phyloP scores from a whole-genome alignment of 441 rosid genomes.

The Syzygium malaccense region DNA sequence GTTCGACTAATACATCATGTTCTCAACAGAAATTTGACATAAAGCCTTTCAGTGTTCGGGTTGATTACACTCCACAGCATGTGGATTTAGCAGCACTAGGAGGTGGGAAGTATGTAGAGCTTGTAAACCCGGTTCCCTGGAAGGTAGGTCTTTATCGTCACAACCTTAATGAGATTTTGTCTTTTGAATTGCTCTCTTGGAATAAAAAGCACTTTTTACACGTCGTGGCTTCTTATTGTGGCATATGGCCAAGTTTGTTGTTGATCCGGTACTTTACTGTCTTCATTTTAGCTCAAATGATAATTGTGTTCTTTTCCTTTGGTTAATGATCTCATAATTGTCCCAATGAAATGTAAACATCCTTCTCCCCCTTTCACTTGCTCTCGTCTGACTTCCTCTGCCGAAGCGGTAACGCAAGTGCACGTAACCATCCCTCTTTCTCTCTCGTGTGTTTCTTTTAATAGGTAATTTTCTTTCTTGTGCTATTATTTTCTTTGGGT shows the following conservation, averaged over 20 bases:
- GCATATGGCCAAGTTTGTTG: background rate
- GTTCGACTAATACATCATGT: conserved; percentile 16
- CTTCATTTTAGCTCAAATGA: background rate
- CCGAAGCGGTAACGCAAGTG: background rate
- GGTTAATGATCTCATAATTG: background rate
- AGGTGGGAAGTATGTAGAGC: conserved; percentile 90
- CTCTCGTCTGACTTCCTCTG: background rate
- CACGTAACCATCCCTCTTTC: background rate
- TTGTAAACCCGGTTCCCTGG: conserved; percentile 93
- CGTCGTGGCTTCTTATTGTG: background rate
- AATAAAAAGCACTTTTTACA: background rate
- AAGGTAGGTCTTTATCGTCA: conserved; percentile 45
- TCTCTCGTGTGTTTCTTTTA: background rate
- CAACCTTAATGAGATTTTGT: background rate
- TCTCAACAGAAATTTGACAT: conserved; percentile 76
- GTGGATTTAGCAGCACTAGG: conserved; percentile 91
- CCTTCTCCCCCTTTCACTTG: background rate
- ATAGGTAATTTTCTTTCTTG: background rate
- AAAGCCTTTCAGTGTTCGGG: conserved; percentile 76
- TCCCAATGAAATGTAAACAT: background rate
- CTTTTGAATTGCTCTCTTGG: background rate
- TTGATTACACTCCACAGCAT: conserved; percentile 82
- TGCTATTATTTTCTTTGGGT: background rate
- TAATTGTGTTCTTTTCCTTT: background rate
- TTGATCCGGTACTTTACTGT: background rate